Base-by-base conservation (phyloP, 1,139 yeast genomes). In the Meyerozyma guilliermondii region DNA sequence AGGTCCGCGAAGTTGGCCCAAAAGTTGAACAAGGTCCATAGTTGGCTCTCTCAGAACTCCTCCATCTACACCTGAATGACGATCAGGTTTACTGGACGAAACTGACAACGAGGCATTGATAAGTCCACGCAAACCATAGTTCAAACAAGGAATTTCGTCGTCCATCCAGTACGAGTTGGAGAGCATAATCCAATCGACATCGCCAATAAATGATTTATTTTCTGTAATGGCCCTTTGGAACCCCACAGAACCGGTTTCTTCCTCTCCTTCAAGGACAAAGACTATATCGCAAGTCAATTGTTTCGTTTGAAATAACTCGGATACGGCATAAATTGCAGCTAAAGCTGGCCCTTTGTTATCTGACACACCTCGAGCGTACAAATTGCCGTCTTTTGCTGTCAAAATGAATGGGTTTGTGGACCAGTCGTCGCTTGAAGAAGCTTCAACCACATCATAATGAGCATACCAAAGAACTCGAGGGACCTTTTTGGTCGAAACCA, bases 21-120 rank as follows among this genome's bases (percentile, higher is more conserved):
- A 65, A 14, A 91, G 56, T 46, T 83, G 84, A 41, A 91, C 76
- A 58, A 92, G 64, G 56, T 92, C 98, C 68, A 87, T 79, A 0
- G 95, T 82, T 2, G 98, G 98, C 53, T 92, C 98, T 45, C 85
- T 74, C 52, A 80, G 78, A 8, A 85, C 83, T 46, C 98, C 98
- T 39, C 98, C 98, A 63, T 91, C 95, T 13, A 92, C 95, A 47
- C 98, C 98, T 0, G 97, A 88, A 56, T 92, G 98, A 47, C 95
- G 71, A 63, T 92, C 98, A 1, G 95, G 95, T 47, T 74, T 75
- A 46, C 80, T 88, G 40, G 91, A 81, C 42, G 71, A 68, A 13
- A 92, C 73, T 33, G 78, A 79, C 3, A 92, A 76, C n/a, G 81
- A 71, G 2, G 89, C 85, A 60, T 88, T 86, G 30, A 92, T 74